Conservation (phyloP, 164 flowering plant genomes). For the Annona cherimola region DNA sequence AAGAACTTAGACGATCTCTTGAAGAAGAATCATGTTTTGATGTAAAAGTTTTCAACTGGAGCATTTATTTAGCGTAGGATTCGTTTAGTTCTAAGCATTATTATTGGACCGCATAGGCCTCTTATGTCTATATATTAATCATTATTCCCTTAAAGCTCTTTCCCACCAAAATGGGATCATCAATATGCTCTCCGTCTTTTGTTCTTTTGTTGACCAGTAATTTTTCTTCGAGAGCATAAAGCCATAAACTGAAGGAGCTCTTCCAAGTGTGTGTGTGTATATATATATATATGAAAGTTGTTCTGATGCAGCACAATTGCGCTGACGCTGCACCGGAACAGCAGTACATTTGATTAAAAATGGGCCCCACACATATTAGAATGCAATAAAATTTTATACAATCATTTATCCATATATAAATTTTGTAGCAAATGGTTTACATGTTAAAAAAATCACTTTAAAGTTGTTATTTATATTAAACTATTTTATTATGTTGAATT, state of each 20-base stretch:
- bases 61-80: conserved; percentile 21
- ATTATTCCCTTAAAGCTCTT: neutral
- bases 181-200: neutral
- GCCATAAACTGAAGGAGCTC: neutral
- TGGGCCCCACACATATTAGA: too few species aligned
- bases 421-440: too few species aligned
- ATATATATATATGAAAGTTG: too few species aligned
- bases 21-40: conserved; percentile 43
- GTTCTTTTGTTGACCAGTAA: neutral
- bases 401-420: too few species aligned
- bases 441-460: too few species aligned
- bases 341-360: too few species aligned
- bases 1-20: conserved; percentile 40
- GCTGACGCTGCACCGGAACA: too few species aligned
- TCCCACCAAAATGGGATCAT: neutral
- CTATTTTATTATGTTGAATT: too few species aligned
- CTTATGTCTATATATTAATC: too few species aligned
- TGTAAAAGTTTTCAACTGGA: conserved; percentile 70
- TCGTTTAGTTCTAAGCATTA: neutral
- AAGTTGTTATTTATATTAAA: too few species aligned
- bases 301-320: too few species aligned
- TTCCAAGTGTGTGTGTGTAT: neutral
- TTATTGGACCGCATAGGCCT: neutral
- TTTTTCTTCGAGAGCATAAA: neutral
- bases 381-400: too few species aligned